Conservation (phyloP, 2,329 filamentous ascomycete genomes). For the Ophiostoma ips region DNA sequence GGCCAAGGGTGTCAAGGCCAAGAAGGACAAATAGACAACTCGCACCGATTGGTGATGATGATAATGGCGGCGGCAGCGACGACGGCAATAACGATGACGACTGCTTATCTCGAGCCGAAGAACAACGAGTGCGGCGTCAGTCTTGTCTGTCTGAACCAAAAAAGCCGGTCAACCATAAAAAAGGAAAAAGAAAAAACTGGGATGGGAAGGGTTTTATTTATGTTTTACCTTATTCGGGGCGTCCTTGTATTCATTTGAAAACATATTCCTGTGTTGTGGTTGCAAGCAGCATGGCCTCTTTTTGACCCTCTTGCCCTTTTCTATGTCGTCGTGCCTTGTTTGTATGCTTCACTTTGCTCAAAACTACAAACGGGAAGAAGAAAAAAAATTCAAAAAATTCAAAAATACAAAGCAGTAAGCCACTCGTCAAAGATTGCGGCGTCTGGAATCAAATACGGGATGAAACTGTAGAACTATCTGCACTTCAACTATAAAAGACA, state of each 20-base stretch:
- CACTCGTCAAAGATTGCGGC: no score
- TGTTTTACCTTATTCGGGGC: slow-evolving; percentile 3
- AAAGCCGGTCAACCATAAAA: neutral
- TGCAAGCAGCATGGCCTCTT: slow-evolving; percentile 2
- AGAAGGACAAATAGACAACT: slow-evolving; percentile 76
- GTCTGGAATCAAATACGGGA: no score
- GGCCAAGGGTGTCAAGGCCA: slow-evolving; percentile 87
- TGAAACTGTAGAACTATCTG: no score
- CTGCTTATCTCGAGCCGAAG: neutral
- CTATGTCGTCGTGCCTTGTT: neutral
- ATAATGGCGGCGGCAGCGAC: neutral
- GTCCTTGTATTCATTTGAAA: slow-evolving; percentile 4
- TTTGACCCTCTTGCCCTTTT: neutral
- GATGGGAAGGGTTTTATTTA: slow-evolving; percentile 3
- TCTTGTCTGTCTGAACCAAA: neutral
- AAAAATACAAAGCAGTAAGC: neutral
- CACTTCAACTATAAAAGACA: neutral
- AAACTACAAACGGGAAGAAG: neutral
- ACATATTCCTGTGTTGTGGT: neutral
- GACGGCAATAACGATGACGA: neutral
- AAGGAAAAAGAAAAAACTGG: slow-evolving; percentile 1
- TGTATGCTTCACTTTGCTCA: neutral
- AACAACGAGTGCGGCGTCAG: neutral
- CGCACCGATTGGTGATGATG: neutral
- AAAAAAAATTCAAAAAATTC: neutral